A percentile compares a stretch with the other conserved stretches of the same genome.
Conservation (phyloP, 169 alveolate genomes). For the Eimeria maxima region DNA sequence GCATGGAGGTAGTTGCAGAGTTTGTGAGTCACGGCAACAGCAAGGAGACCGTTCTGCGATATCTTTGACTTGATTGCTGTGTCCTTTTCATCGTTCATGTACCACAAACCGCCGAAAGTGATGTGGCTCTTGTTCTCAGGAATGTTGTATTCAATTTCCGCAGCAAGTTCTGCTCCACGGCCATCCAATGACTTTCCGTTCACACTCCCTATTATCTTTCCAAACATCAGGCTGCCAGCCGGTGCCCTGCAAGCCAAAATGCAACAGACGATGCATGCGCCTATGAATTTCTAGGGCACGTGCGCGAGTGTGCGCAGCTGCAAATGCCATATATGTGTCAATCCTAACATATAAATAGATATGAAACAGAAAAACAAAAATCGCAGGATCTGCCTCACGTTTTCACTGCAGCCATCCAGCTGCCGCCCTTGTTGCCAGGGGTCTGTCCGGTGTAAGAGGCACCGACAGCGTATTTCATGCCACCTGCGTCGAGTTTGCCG, state of each 20-base stretch:
- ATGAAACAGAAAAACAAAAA: not conserved
- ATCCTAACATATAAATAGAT: not conserved
- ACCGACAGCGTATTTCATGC: conserved; percentile 78
- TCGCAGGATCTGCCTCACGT: conserved; percentile 26
- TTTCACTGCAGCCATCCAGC: conserved; percentile 44
- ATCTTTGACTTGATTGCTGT: conserved; percentile 74
- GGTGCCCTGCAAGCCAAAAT: conserved; percentile 69
- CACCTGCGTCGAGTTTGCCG: conserved; percentile 74
- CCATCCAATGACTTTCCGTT: conserved; percentile 76
- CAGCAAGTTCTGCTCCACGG: conserved; percentile 71
- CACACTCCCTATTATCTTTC: conserved; percentile 56
- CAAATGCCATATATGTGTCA: not conserved
- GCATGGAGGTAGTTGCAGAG: conserved; percentile 75
- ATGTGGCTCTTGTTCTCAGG: conserved; percentile 64
- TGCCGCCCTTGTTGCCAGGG: conserved; percentile 49
- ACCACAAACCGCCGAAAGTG: conserved; percentile 81
- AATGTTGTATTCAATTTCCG: conserved; percentile 76
- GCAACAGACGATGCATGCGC: not conserved
- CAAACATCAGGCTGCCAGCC: conserved; percentile 55
- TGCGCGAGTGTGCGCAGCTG: not conserved
- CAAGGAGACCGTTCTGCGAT: conserved; percentile 68
- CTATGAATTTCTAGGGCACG: too few relatives aligned
- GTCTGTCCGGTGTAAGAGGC: conserved; percentile 77
- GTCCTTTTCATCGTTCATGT: conserved; percentile 75
- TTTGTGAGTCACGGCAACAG: conserved; percentile 79